Evolutionary conservation across 2,329 filamentous ascomycete genomes (phyloP), one percentile per base, ranked within the genome.

Genomic region (Pseudonectria foliicola): DNA sequence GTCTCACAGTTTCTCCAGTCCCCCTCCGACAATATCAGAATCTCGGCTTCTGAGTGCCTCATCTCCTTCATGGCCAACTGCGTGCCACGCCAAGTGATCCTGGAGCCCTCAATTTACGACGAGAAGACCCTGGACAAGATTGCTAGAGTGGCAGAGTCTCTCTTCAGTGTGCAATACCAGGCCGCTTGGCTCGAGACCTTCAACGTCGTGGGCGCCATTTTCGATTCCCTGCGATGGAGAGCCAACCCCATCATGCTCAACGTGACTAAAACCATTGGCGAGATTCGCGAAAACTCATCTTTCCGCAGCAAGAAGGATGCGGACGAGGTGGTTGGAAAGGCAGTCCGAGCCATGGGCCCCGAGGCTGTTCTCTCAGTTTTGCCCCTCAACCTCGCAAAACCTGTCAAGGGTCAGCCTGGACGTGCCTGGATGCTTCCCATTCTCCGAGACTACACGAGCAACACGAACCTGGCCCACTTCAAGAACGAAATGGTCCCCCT

Each of bases 301-400:
- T 98, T 98, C 62, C 73, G 82, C 38, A 87, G 87, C 34, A 98
- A 96, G 67, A 94, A 94, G 60, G 85, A 96, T 56, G 90, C 90
- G 2, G 92, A 98, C 52, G 79, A 84, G 37, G 83, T 98, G 8
- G 77, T 98, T 31, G 85, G 87, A 12, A 85, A 85, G 54, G 92
- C 90, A 5, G 80, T 96, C 43, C 77, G 80, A 44, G 87, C 87
- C 7, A 92, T 95, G 80, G 92, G 92, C 0, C 87, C 92, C 1
- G 84, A 88, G 46, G 78, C 80, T 4, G 83, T 95, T 1, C 73
- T 98, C 21, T 71, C 77, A 1, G 80, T 93, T 14, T 71, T 98
- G 24, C 90, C 92, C 4, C 66, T 95, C 39, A 96, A 96, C 57
- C 75, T 98, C 10, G 70, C 77, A 27, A 83, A 82, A 54, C 84